A percentile compares a stretch with the other conserved stretches of the same genome.
Evolutionary conservation across 345 rosid genomes (phyloP).

Genomic region (Ceriops decandra): DNA sequence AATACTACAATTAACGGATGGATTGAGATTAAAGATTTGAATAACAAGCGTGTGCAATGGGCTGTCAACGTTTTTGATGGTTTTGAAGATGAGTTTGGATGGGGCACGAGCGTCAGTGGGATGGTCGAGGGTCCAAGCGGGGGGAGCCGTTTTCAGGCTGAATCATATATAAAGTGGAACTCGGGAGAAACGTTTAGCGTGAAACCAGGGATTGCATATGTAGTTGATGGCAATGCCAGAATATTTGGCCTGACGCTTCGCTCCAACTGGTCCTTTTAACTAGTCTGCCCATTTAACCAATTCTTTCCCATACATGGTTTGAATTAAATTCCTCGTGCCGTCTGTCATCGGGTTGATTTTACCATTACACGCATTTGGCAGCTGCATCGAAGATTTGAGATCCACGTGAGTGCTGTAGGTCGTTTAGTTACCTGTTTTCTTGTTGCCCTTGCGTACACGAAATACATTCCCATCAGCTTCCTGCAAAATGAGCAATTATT

Average conservation of each 20-base stretch:
- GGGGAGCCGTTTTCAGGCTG: slow-evolving; percentile 52
- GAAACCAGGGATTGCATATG: slow-evolving; percentile 69
- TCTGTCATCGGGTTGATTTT: too few species aligned
- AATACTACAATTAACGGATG: slow-evolving; percentile 58
- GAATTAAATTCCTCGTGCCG: too few species aligned
- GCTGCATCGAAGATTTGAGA: too few species aligned
- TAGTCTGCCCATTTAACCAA: background rate
- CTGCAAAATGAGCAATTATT: too few species aligned
- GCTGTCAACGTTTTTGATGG: slow-evolving; percentile 52
- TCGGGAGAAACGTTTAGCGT: slow-evolving; percentile 45
- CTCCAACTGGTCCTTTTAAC: slow-evolving; percentile 72
- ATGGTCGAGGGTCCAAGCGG: slow-evolving; percentile 35
- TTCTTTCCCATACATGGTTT: too few species aligned
- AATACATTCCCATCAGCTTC: too few species aligned
- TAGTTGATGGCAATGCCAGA: slow-evolving; percentile 42
- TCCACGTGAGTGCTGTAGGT: too few species aligned
- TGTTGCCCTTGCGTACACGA: too few species aligned
- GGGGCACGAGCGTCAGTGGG: slow-evolving; percentile 72
- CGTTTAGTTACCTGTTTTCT: too few species aligned
- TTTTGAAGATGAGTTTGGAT: slow-evolving; percentile 63
- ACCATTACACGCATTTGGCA: too few species aligned
- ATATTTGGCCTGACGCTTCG: slow-evolving; percentile 59
- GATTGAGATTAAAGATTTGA: slow-evolving; percentile 61
- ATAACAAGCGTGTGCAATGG: slow-evolving; percentile 50
- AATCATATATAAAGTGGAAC: slow-evolving; percentile 56